phyloP scores from a whole-genome alignment of 371 early-diverging fungal genomes.

The Zopfochytrium polystomum region DNA sequence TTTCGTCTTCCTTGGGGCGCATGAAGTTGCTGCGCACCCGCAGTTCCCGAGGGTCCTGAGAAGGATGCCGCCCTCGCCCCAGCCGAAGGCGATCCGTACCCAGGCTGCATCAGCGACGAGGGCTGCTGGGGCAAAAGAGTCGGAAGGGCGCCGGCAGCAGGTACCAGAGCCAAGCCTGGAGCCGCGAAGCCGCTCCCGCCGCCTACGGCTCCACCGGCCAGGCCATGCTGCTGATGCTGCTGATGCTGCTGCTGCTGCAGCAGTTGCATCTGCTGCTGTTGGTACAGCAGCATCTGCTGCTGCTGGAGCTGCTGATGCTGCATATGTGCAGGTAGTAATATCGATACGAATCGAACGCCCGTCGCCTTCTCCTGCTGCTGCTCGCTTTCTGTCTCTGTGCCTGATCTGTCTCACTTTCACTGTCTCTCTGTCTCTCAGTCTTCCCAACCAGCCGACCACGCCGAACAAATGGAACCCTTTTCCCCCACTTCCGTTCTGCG shows the following conservation, averaged over 20 bases:
- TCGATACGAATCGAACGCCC: no score
- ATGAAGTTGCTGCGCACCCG: background rate
- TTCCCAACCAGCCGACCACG: no score
- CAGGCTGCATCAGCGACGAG: background rate
- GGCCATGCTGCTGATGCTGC: background rate
- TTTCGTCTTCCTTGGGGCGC: background rate
- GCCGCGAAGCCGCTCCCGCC: background rate
- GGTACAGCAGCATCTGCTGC: background rate
- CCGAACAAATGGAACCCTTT: no score
- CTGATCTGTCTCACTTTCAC: no score
- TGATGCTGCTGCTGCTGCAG: slow-evolving; percentile 12
- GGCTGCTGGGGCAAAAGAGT: background rate
- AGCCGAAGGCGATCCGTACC: background rate
- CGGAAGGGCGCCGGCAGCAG: background rate
- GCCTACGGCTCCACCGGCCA: background rate
- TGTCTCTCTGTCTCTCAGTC: no score
- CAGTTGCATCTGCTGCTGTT: background rate
- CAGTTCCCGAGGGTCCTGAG: background rate
- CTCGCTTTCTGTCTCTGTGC: no score
- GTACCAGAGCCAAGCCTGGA: background rate
- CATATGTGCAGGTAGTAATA: no score
- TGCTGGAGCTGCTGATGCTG: slow-evolving; percentile 4
- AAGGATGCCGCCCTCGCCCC: background rate
- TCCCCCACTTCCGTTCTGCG: no score
- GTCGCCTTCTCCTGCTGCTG: no score